Percentiles rank a stretch among this genome's conserved stretches.
These are phyloP conservation scores for Apiospora marii DNA, from an alignment of 2,329 filamentous ascomycete species.

Conservation along the genomic window DNA sequence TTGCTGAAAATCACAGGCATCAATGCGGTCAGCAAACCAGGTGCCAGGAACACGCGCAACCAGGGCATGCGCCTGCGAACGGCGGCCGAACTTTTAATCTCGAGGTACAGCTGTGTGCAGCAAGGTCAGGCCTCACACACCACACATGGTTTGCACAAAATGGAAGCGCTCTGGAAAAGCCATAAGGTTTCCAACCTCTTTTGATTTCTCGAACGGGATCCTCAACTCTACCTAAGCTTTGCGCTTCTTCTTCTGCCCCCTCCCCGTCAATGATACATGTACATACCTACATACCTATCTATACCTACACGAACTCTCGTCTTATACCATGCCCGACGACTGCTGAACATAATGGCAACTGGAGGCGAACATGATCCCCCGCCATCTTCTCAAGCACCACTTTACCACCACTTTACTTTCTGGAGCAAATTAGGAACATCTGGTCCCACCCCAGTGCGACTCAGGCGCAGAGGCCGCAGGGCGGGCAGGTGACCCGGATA, in stretches of 20 bases:
- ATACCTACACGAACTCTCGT: not conserved
- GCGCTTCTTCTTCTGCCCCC: not conserved
- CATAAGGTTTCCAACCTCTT: not conserved
- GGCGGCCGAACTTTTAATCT: conserved; percentile 3
- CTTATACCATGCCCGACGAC: not conserved
- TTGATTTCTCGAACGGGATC: not conserved
- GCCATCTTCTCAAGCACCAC: not conserved
- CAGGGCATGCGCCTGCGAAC: conserved; percentile 3
- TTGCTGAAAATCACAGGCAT: conserved; percentile 20
- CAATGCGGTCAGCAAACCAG: conserved; percentile 13
- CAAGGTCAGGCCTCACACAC: not conserved
- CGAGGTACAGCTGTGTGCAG: not conserved
- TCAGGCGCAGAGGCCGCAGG: conserved; percentile 3
- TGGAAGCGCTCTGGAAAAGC: not conserved
- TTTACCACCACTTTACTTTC: conserved; percentile 5
- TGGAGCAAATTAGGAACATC: conserved; percentile 14
- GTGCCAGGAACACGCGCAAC: conserved; percentile 8
- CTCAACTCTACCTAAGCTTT: not conserved
- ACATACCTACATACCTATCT: not conserved
- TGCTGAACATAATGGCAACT: conserved; percentile 8
- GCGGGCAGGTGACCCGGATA: conserved; percentile 16
- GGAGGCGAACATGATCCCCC: not conserved
- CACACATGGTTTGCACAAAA: not conserved
- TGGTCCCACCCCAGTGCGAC: conserved; percentile 16
- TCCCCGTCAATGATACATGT: not conserved